Percentiles rank a stretch among this genome's conserved stretches.
These are phyloP conservation scores for Boletus subcaerulescens DNA, from an alignment of 768 basidiomycete genomes.

Conservation along the genomic window DNA sequence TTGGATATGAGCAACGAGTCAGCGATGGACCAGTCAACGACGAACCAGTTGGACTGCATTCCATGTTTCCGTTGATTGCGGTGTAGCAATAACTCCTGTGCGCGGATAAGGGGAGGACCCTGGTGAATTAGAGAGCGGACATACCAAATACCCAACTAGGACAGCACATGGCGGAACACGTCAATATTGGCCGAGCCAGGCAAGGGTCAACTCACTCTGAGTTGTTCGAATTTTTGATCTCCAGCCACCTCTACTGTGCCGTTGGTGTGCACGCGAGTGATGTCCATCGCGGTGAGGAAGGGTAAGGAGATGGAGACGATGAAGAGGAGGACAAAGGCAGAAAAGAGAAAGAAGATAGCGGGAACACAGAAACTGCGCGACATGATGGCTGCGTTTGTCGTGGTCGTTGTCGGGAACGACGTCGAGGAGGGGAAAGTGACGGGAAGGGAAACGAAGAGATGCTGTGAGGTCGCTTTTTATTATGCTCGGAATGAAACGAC, in stretches of 20 bases:
- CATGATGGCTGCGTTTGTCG: conserved; percentile 26
- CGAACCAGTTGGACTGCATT: conserved; percentile 49
- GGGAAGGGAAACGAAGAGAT: background rate
- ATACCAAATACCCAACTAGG: conserved; percentile 72
- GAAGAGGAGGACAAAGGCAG: conserved; percentile 63
- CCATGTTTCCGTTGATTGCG: conserved; percentile 33
- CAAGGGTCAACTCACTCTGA: conserved; percentile 48
- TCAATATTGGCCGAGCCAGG: background rate
- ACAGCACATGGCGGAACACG: conserved; percentile 3
- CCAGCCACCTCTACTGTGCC: conserved; percentile 25
- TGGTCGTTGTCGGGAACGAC: background rate
- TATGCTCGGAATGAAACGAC: conserved; percentile 7
- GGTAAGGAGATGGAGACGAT: conserved; percentile 72
- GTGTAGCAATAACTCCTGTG: conserved; percentile 64
- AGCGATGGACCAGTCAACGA: background rate
- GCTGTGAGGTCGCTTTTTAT: conserved; percentile 16
- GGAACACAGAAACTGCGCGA: conserved; percentile 58
- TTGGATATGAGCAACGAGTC: background rate
- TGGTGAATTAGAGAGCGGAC: conserved; percentile 3
- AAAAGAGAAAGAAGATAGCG: conserved; percentile 52
- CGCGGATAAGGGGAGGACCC: conserved; percentile 2
- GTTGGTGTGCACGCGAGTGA: conserved; percentile 55
- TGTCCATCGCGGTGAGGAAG: conserved; percentile 61
- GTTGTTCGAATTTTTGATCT: conserved; percentile 36
- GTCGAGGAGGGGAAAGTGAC: conserved; percentile 3